Evolutionary conservation across 73 alveolate species (phyloP).

Genomic region (Uronychia binucleata): DNA sequence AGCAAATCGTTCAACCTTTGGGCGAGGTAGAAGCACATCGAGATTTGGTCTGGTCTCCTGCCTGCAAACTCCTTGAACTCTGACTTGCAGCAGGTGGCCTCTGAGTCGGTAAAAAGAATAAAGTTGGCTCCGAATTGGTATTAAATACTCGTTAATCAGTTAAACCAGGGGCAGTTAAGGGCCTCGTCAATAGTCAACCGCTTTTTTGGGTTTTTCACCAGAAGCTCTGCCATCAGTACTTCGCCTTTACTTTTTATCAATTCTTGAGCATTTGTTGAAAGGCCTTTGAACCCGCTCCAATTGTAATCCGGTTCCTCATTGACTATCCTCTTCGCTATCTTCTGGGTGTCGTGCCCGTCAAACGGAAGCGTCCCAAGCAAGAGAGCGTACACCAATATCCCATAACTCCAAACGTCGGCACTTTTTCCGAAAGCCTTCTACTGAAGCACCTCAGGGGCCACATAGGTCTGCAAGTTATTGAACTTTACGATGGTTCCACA

Average conservation of each 20-base stretch:
- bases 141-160: no score
- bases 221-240: slow-evolving; percentile 16
- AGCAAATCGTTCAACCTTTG: no score
- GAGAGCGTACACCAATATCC: slow-evolving; percentile 62
- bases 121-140: no score
- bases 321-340: slow-evolving; percentile 30
- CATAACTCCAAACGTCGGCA: slow-evolving; percentile 72
- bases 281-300: background rate
- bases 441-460: slow-evolving; percentile 74
- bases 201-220: background rate
- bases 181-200: slow-evolving; percentile 2
- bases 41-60: no score
- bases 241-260: background rate
- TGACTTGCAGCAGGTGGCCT: no score
- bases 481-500: slow-evolving; percentile 72
- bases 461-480: no score
- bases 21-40: no score
- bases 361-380: slow-evolving; percentile 75
- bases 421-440: slow-evolving; percentile 55
- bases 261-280: background rate
- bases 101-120: no score
- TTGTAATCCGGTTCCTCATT: background rate
- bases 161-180: background rate
- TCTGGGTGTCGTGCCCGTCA: slow-evolving; percentile 34
- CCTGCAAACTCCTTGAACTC: no score